A percentile compares a stretch with the other conserved stretches of the same genome.
These are phyloP conservation scores for Eucalyptus erythrocorys DNA, from an alignment of 345 rosid genomes.

Conservation along the genomic window DNA sequence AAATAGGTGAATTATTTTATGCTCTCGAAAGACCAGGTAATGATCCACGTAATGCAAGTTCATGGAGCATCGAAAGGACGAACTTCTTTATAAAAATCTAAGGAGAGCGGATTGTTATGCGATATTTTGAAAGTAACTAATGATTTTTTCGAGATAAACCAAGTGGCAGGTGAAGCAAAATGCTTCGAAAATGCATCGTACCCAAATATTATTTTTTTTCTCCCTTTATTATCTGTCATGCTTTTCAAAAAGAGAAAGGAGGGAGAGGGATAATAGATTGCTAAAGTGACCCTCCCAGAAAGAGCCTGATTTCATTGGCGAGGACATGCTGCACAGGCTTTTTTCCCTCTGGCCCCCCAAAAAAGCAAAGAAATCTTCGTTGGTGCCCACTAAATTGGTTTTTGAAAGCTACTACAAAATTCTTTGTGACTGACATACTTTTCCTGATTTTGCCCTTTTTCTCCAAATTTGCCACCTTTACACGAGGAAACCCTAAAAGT, in stretches of 20 bases:
- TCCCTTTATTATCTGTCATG: not conserved
- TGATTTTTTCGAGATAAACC: not conserved
- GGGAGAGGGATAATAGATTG: not conserved
- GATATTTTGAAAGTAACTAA: not conserved
- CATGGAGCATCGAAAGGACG: not conserved
- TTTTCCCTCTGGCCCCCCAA: not conserved
- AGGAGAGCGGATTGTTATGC: accelerated
- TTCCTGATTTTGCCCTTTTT: not conserved
- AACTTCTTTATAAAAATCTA: no score
- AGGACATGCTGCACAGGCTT: not conserved
- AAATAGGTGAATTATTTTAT: not conserved
- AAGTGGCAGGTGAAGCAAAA: not conserved
- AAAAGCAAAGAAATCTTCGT: not conserved
- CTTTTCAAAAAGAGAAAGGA: not conserved
- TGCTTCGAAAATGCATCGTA: not conserved
- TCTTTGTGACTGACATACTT: not conserved
- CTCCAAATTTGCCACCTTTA: not conserved
- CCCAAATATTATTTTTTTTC: not conserved
- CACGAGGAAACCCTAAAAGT: not conserved
- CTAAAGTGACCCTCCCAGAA: not conserved
- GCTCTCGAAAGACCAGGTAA: not conserved
- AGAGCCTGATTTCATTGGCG: not conserved
- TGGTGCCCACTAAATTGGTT: not conserved
- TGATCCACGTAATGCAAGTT: not conserved
- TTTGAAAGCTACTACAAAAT: not conserved